Base-by-base conservation (phyloP, 345 rosid species). In the Erodium maritimum region DNA sequence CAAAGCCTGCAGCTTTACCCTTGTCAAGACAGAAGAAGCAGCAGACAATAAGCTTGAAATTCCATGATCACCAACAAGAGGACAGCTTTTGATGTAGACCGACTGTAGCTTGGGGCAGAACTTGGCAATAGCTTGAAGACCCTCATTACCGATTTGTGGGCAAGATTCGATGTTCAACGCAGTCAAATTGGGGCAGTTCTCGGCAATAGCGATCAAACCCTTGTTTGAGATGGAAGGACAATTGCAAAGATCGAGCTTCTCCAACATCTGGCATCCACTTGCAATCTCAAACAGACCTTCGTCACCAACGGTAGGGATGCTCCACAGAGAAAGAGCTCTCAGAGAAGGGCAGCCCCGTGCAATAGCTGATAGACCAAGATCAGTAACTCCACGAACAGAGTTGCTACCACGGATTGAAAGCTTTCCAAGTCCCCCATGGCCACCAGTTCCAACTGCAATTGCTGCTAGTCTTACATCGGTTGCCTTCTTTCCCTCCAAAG, bases 21-120 rank as follows among this genome's bases (percentile, higher is more conserved):
- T 83, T 13, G 73, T 55, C n/a, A 86, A 77, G 55, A 58, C 67
- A 8, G 76, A 66, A 24, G 81, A 68, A 18, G 81, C 57, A 16
- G 88, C 78, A 8, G 90, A 75, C 9, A 83, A 17, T 46, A 86
- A 69, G 61, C 80, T 75, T 10, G 86, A 79, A 57, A 84, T 67
- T 55, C 90, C 95, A 50, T 74, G 86, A 74, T 86, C 95, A 21
- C 90, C 87, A 19, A 86, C 73, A 56, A 84, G 90, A n/a, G 83
- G 77, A 55, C 95, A 84, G 65, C 80, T 86, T 71, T 78, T 83
- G 64, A 86, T 73, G 53, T 84, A 81, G 55, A 86, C 55, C 10
- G 81, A 73, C 55, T 75, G 77, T 29, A 86, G 69, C 50, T 63
- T 63, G 37, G 74, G 63, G 73, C 95, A 86, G 20, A 65, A 65